Evolutionary conservation across 2,329 filamentous ascomycete species (phyloP).

Genomic region (Ophiostoma sp.): DNA sequence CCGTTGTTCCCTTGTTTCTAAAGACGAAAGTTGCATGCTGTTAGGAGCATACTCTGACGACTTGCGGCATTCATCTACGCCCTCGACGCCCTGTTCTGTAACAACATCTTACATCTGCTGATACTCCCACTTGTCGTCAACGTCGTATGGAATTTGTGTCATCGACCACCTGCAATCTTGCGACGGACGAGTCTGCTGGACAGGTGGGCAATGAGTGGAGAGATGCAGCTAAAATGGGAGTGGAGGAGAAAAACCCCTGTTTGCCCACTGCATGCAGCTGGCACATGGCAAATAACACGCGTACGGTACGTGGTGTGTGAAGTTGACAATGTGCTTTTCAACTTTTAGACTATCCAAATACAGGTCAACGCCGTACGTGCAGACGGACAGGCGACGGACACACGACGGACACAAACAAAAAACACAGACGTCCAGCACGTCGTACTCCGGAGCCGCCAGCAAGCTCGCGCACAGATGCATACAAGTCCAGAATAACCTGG

Average conservation of each 20-base stretch:
- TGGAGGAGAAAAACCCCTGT: neutral
- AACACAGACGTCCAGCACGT: neutral
- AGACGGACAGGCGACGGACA: neutral
- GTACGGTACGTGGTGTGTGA: neutral
- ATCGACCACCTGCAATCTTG: neutral
- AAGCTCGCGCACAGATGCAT: neutral
- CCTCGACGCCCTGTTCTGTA: neutral
- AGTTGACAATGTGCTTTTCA: too few species aligned
- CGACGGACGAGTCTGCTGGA: neutral
- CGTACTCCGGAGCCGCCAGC: neutral
- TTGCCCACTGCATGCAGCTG: neutral
- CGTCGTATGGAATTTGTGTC: neutral
- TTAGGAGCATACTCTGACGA: neutral
- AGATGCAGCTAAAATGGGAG: neutral
- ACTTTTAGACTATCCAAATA: neutral
- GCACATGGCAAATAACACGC: slow-evolving; percentile 5
- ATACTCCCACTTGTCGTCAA: neutral
- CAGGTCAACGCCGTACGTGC: neutral
- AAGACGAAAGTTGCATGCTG: neutral
- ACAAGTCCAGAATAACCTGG: too few species aligned
- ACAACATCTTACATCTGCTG: neutral
- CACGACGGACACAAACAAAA: neutral
- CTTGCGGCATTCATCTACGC: neutral
- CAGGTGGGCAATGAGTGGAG: neutral
- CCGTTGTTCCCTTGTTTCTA: neutral